These are phyloP conservation scores for Solanum appendiculatum DNA, from an alignment of 257 asterid genomes.

Conservation along the genomic window DNA sequence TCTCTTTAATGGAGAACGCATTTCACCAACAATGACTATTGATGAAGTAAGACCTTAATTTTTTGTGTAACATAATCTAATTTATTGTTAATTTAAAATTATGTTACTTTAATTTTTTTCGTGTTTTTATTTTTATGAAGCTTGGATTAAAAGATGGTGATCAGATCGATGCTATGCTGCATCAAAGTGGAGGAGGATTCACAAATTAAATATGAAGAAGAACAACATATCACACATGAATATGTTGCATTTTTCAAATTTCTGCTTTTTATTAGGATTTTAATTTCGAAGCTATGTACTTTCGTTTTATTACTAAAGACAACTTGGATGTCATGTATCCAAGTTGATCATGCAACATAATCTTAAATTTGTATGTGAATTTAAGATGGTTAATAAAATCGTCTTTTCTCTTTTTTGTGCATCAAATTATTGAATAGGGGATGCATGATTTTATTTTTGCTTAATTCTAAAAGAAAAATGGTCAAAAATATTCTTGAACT, in stretches of 20 bases:
- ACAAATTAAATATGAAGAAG: background rate
- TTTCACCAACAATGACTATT: background rate
- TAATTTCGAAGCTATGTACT: background rate
- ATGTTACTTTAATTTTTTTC: background rate
- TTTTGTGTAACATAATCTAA: background rate
- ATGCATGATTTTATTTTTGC: background rate
- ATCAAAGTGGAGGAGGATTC: background rate
- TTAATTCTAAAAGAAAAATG: background rate
- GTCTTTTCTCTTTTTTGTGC: background rate
- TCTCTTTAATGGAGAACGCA: background rate
- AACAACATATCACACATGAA: background rate
- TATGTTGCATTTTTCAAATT: background rate
- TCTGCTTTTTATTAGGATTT: background rate
- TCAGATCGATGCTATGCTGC: background rate
- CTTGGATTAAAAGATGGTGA: background rate
- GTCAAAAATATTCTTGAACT: background rate
- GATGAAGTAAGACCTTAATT: background rate
- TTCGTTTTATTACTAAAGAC: background rate
- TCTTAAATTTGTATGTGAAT: background rate
- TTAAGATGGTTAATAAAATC: background rate
- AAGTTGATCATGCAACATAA: background rate
- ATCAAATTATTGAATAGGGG: background rate
- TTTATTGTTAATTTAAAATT: background rate
- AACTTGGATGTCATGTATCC: background rate
- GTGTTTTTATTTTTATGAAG: background rate